A percentile compares a stretch with the other conserved stretches of the same genome.
Evolutionary conservation across 2,329 filamentous ascomycete genomes (phyloP).

Genomic region (Exophiala lecanii-corni): DNA sequence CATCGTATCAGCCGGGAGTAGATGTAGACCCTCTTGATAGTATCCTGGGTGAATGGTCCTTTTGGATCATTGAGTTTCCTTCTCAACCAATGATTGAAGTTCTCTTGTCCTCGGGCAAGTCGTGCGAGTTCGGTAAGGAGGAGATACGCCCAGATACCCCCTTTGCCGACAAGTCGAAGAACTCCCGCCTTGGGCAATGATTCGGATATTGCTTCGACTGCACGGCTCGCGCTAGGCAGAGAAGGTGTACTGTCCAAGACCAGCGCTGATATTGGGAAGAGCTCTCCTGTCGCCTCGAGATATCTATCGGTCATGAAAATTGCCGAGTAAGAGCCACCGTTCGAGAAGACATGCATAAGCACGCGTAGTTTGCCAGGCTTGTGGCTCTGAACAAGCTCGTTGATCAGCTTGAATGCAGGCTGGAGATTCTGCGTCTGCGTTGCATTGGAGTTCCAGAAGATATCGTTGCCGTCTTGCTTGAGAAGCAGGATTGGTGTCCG

Average conservation of each 20-base stretch:
- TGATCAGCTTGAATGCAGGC: slow-evolving; percentile 41
- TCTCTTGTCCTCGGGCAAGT: slow-evolving; percentile 18
- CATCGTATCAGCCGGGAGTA: slow-evolving; percentile 48
- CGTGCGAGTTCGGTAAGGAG: slow-evolving; percentile 38
- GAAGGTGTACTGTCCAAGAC: slow-evolving; percentile 39
- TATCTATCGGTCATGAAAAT: slow-evolving; percentile 36
- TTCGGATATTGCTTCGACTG: slow-evolving; percentile 15
- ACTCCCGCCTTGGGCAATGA: slow-evolving; percentile 13
- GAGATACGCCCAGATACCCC: slow-evolving; percentile 35
- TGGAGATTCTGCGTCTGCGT: slow-evolving; percentile 33
- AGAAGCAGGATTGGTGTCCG: slow-evolving; percentile 45
- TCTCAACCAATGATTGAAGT: slow-evolving; percentile 28
- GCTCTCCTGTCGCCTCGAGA: slow-evolving; percentile 24
- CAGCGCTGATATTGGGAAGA: slow-evolving; percentile 45
- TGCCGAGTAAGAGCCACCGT: slow-evolving; percentile 47
- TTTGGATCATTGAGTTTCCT: slow-evolving; percentile 32
- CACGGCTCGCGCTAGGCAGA: slow-evolving; percentile 6
- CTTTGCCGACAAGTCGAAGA: slow-evolving; percentile 5
- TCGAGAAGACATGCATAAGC: slow-evolving; percentile 50
- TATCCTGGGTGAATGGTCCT: slow-evolving; percentile 38
- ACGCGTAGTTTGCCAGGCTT: slow-evolving; percentile 31
- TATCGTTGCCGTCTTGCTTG: slow-evolving; percentile 38
- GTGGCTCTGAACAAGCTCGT: slow-evolving; percentile 28
- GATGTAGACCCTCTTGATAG: slow-evolving; percentile 48
- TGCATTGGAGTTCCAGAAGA: slow-evolving; percentile 31